Conservation (phyloP, 2,329 filamentous ascomycete species). For the Chaetomium sp. region DNA sequence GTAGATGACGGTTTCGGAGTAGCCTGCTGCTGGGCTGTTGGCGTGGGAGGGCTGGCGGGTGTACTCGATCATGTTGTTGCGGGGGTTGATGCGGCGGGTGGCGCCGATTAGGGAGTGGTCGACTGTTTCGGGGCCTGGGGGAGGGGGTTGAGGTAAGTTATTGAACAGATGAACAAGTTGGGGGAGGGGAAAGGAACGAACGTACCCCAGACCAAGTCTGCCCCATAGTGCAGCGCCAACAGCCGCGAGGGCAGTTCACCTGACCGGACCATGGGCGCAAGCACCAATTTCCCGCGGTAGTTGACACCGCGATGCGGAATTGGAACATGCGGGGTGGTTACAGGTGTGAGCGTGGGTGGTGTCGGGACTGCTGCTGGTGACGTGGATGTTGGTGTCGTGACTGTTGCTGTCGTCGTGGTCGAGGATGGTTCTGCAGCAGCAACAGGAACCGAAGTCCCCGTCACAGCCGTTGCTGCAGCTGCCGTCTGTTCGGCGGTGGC, state of each 20-base stretch:
- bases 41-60: constrained; percentile 68
- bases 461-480: background rate
- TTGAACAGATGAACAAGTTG: background rate
- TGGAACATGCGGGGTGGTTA: constrained; percentile 56
- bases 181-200: constrained; percentile 13
- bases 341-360: background rate
- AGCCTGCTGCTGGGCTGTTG: constrained; percentile 38
- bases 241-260: constrained; percentile 89
- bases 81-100: constrained; percentile 66
- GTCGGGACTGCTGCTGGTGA: background rate
- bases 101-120: constrained; percentile 89
- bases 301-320: constrained; percentile 86
- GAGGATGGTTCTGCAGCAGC: too few relatives aligned
- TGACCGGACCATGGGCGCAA: constrained; percentile 97
- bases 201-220: constrained; percentile 90
- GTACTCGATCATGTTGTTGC: constrained; percentile 78
- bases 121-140: constrained; percentile 79
- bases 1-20: constrained; percentile 64
- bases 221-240: constrained; percentile 86
- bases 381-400: background rate
- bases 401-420: background rate
- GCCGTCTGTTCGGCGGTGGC: constrained; percentile 1
- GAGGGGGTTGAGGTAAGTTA: background rate
- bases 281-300: constrained; percentile 87
- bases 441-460: background rate